A percentile compares a stretch with the other conserved stretches of the same genome.
Evolutionary conservation across 768 basidiomycete species (phyloP).

Genomic region (Auricularia auricula-judae): DNA sequence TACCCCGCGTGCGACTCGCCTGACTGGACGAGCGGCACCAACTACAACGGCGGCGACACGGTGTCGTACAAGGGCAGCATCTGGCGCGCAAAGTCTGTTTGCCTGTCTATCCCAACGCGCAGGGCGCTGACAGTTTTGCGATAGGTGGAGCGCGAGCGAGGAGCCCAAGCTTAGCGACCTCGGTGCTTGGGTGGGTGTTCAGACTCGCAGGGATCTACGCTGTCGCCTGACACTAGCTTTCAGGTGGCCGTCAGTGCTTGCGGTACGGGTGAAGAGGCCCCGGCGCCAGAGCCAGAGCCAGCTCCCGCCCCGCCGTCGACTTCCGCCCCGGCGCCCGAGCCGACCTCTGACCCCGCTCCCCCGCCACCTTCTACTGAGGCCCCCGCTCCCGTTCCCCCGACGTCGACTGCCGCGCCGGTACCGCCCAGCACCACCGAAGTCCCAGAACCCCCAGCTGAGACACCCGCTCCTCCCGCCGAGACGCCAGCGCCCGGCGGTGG

Average conservation of each 20-base stretch:
- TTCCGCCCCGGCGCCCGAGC: not conserved
- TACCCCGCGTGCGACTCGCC: constrained; percentile 47
- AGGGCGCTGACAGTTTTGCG: not conserved
- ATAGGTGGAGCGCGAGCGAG: not conserved
- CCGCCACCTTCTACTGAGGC: not conserved
- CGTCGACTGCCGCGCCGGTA: too few relatives aligned
- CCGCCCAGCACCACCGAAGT: too few relatives aligned
- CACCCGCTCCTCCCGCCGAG: too few relatives aligned
- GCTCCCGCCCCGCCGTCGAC: not conserved
- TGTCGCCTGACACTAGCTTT: not conserved
- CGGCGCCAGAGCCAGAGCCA: not conserved
- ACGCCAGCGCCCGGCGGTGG: too few relatives aligned
- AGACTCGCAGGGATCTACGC: not conserved
- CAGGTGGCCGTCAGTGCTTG: not conserved
- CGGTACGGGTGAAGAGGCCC: not conserved
- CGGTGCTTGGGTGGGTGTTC: not conserved
- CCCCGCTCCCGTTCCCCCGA: too few relatives aligned
- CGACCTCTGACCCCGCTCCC: not conserved
- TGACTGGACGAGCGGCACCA: constrained; percentile 35
- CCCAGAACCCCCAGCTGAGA: too few relatives aligned
- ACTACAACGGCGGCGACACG: constrained; percentile 38
- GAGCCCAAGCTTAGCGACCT: not conserved
- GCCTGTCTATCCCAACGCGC: not conserved
- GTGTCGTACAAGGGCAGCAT: constrained; percentile 39
- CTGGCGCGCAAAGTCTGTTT: not conserved